These are phyloP conservation scores for Boletus bicolor DNA, from an alignment of 768 basidiomycete genomes.

Conservation along the genomic window DNA sequence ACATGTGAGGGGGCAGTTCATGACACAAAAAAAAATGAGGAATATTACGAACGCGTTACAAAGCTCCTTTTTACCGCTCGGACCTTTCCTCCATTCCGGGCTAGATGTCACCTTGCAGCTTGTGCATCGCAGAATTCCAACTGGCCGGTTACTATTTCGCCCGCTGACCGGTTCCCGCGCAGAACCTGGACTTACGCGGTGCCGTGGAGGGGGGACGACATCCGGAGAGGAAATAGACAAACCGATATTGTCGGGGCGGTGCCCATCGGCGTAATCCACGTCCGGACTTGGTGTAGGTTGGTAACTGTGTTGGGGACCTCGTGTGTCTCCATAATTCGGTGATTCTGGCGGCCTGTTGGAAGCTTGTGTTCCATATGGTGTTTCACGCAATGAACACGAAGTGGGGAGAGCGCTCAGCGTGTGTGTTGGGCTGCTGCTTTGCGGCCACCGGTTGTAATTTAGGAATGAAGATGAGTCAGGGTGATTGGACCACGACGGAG, in stretches of 20 bases:
- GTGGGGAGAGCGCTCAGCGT: constrained; percentile 22
- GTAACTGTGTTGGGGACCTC: constrained; percentile 36
- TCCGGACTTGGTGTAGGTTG: constrained; percentile 37
- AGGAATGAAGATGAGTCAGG: constrained; percentile 30
- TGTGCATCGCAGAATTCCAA: constrained; percentile 68
- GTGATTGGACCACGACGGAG: constrained; percentile 27
- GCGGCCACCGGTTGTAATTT: constrained; percentile 31
- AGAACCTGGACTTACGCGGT: constrained; percentile 52
- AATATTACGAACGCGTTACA: constrained; percentile 79
- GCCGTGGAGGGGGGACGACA: constrained; percentile 55
- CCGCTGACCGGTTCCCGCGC: constrained; percentile 45
- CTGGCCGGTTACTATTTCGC: constrained; percentile 58
- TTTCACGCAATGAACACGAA: constrained; percentile 31
- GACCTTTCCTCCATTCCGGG: constrained; percentile 91
- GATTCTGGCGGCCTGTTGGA: constrained; percentile 42
- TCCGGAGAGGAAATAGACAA: constrained; percentile 34
- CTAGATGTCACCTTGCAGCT: constrained; percentile 80
- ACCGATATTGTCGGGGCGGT: constrained; percentile 31
- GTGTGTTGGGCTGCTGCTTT: constrained; percentile 28
- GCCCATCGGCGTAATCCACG: constrained; percentile 36
- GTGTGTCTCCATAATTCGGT: constrained; percentile 26
- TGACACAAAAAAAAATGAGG: constrained; percentile 8
- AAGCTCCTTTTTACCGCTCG: constrained; percentile 85
- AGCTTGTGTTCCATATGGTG: constrained; percentile 24
- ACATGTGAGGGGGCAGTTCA: constrained; percentile 20